Percentiles rank a stretch among this genome's conserved stretches.
phyloP scores from a whole-genome alignment of 2,329 filamentous ascomycete genomes.

The Cytospora schulzeri region DNA sequence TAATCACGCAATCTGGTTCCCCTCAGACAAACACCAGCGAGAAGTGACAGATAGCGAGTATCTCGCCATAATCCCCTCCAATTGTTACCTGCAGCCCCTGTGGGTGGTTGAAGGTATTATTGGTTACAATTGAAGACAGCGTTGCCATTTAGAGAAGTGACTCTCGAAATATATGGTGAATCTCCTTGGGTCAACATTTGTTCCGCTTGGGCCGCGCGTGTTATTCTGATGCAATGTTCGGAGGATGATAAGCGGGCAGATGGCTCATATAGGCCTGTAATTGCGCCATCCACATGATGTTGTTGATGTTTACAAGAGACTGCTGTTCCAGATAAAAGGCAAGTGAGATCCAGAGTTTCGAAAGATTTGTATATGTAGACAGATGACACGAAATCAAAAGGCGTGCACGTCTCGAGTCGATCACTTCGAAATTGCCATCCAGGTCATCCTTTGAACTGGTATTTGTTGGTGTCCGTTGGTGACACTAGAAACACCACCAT shows the following conservation, averaged over 20 bases:
- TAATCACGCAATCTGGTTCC: not conserved
- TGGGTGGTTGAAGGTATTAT: not conserved
- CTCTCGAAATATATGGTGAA: not conserved
- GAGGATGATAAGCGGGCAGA: slow-evolving; percentile 11
- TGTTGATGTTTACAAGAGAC: not conserved
- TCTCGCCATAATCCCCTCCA: slow-evolving; percentile 25
- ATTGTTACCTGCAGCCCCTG: slow-evolving; percentile 14
- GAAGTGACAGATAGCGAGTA: slow-evolving; percentile 10
- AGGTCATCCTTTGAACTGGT: not conserved
- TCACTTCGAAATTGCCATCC: not conserved
- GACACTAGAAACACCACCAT: not conserved
- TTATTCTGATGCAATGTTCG: not conserved
- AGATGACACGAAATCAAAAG: not conserved
- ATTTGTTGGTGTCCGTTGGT: not conserved
- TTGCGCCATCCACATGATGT: slow-evolving; percentile 11
- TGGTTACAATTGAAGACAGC: not conserved
- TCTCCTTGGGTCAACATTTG: not conserved
- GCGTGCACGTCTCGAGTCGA: not conserved
- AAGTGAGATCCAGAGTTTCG: not conserved
- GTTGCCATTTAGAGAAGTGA: not conserved
- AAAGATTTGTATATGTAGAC: not conserved
- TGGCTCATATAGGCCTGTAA: slow-evolving; percentile 2
- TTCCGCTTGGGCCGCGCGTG: not conserved
- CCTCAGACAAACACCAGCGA: not conserved
- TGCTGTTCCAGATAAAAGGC: not conserved